Percentiles rank a stretch among this genome's conserved stretches.
Conservation (phyloP, 108 stramenopile genomes). For the Nitzschia putrida region DNA sequence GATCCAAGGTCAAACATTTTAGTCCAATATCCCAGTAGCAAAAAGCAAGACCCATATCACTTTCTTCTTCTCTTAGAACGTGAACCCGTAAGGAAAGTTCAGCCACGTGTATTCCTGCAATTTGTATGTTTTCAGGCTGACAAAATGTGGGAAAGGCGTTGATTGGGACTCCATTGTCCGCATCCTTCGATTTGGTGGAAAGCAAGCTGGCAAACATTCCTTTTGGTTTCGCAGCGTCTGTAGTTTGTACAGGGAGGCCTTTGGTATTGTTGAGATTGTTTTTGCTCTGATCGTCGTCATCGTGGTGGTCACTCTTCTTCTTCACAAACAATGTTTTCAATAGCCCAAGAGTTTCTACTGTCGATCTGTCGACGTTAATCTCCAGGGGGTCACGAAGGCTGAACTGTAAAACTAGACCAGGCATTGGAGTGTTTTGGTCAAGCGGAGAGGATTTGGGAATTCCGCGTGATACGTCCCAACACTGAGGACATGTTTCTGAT, state of each 20-base stretch:
- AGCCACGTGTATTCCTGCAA: slow-evolving; percentile 54
- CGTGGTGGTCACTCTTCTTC: background rate
- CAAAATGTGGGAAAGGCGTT: slow-evolving; percentile 59
- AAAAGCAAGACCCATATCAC: slow-evolving; percentile 51
- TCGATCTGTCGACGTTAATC: slow-evolving; percentile 66
- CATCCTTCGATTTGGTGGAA: slow-evolving; percentile 2
- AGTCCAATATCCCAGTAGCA: slow-evolving; percentile 61
- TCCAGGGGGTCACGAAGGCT: slow-evolving; percentile 67
- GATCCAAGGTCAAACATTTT: slow-evolving; percentile 55
- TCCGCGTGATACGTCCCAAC: slow-evolving; percentile 46
- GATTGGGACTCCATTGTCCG: background rate
- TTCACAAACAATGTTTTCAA: slow-evolving; percentile 51
- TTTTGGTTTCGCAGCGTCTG: slow-evolving; percentile 15
- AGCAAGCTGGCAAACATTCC: slow-evolving; percentile 14
- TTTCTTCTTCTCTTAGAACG: slow-evolving; percentile 41
- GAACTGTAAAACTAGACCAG: slow-evolving; percentile 64
- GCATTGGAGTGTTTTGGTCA: slow-evolving; percentile 63
- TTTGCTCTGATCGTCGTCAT: background rate
- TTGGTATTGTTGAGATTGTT: background rate
- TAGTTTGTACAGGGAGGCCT: background rate
- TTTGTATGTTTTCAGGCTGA: slow-evolving; percentile 75
- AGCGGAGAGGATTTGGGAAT: slow-evolving; percentile 20
- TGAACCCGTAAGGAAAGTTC: slow-evolving; percentile 65
- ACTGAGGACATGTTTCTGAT: slow-evolving; percentile 51
- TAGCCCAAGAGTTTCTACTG: slow-evolving; percentile 51